Conservation (phyloP, 176 grass and related monocot species). For the Lolium rigidum region DNA sequence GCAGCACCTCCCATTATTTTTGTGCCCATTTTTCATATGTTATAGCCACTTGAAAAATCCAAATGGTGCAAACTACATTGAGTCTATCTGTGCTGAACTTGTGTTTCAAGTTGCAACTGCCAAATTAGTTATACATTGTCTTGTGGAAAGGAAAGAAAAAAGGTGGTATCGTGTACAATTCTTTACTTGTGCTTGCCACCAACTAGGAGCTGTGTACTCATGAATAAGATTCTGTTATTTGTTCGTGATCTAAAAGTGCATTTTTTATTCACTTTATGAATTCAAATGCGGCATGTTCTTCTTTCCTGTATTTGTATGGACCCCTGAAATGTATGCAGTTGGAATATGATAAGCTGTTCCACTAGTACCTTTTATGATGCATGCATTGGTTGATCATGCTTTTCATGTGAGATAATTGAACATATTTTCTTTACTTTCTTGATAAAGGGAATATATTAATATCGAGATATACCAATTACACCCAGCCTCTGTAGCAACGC, state of each 20-base stretch:
- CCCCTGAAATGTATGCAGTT: neutral
- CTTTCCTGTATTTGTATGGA: neutral
- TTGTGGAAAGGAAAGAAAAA: neutral
- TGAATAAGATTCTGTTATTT: neutral
- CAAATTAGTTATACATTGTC: neutral
- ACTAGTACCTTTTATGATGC: neutral
- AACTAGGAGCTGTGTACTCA: constrained; percentile 1
- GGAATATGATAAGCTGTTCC: neutral
- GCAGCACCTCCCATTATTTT: neutral
- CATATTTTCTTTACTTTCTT: constrained; percentile 25
- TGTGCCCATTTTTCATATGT: neutral
- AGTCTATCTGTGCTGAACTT: neutral
- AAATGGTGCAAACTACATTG: neutral
- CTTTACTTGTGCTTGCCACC: neutral
- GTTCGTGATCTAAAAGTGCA: neutral
- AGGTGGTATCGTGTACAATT: neutral
- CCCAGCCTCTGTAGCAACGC: no score
- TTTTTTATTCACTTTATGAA: neutral
- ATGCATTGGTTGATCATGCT: neutral
- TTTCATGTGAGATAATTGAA: constrained; percentile 22
- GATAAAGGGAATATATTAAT: no score
- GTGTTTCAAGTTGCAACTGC: neutral
- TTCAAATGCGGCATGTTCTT: neutral
- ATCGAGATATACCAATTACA: no score
- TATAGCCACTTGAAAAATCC: neutral